Conservation (phyloP, 179 eudicot species). For the Gypsophila paniculata region DNA sequence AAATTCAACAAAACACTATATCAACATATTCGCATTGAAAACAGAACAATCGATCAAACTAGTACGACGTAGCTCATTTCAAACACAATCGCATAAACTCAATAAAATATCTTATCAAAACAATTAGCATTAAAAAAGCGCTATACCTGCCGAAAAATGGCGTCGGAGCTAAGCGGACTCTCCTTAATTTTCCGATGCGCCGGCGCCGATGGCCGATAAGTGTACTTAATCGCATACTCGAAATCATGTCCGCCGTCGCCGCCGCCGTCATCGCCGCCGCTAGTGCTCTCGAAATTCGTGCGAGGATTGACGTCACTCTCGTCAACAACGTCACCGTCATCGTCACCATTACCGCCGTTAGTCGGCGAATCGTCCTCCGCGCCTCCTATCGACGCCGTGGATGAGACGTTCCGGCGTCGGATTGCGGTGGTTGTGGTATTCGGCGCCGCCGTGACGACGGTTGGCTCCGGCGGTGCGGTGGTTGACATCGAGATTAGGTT, state of each 20-base stretch:
- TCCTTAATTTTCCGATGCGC: conserved; percentile 80
- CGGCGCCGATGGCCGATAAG: conserved; percentile 68
- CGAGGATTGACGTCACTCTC: conserved; percentile 22
- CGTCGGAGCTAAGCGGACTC: conserved; percentile 92
- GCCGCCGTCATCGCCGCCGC: conserved; percentile 21
- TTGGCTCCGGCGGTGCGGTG: background rate
- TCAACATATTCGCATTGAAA: no score
- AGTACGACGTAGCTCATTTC: no score
- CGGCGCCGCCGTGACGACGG: background rate
- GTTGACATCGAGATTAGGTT: background rate
- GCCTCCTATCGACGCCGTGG: background rate
- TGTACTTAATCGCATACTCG: conserved; percentile 28
- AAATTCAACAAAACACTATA: background rate
- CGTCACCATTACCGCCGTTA: conserved; percentile 2
- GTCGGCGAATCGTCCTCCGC: conserved; percentile 12
- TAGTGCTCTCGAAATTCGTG: conserved; percentile 25
- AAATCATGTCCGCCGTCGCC: conserved; percentile 8
- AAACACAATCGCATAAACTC: no score
- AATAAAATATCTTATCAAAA: no score
- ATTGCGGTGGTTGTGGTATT: background rate
- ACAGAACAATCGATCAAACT: no score
- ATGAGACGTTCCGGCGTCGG: background rate
- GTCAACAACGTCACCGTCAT: conserved; percentile 22
- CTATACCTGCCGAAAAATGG: conserved; percentile 81
- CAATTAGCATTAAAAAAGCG: no score